Evolutionary conservation across 2,329 filamentous ascomycete genomes (phyloP), one percentile per base, ranked within the genome.

Genomic region (Gyromitra esculenta): DNA sequence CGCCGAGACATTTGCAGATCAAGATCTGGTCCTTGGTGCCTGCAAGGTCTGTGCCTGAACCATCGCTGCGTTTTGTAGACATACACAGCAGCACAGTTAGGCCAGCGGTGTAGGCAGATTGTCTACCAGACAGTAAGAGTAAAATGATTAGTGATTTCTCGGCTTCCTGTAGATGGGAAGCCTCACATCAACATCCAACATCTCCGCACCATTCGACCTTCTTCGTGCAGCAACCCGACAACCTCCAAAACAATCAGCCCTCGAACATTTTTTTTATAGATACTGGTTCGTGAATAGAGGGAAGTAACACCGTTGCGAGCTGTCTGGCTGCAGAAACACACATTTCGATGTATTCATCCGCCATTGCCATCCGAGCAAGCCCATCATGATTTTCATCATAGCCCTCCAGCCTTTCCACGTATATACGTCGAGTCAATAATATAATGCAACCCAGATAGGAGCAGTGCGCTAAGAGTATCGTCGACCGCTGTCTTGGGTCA

Each of bases 251-350:
- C 5, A 68, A 63, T 76, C 45, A 76, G 74, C 56, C 18, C 31
- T 31, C 25, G 15, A 13, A 15, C 31, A 52, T 31, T 31, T 3
- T 13, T 8, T 21, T 39, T 9, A 21, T 8, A 37, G 45, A 31
- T 18, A 18, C 25, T 35, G 9, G 15, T 31, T 62, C 39, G 21
- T 43, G 48, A 25, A 64, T 15, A 18, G 18, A 50, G 41, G 70
- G 39, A 45, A 37, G 57, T 54, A 69, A 65, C 68, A 79, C 78
- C 63, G 68, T 79, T 50, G 78, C 78, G 64, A 79, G 75, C 54
- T 79, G 78, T n/a, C 75, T 76, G 48, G 75, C 78, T 35, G 77
- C 78, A 69, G 75, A 73, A 48, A 79, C 65, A 64, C 78, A 79
- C 69, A 76, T 77, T 41, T 71, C 54, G 21, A 75, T 63, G 60